Evolutionary conservation across 352 stramenopile species (phyloP).

Genomic region (Globisporangium nodosum): DNA sequence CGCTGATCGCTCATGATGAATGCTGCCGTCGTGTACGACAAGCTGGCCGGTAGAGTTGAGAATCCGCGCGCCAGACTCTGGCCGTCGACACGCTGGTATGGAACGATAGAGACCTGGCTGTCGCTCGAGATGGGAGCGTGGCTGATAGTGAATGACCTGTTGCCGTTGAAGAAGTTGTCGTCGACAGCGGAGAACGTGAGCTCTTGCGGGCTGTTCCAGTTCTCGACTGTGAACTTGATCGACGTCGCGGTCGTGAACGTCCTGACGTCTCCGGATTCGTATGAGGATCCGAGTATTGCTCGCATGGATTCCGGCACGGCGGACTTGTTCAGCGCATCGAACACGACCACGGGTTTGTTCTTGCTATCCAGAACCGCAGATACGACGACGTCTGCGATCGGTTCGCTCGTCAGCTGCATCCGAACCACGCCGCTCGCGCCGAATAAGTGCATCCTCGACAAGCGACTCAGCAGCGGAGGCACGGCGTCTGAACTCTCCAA

Average conservation of each 20-base stretch:
- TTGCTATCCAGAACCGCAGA: conserved; percentile 21
- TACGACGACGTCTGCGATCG: conserved; percentile 37
- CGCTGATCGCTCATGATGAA: conserved; percentile 37
- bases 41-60: conserved; percentile 11
- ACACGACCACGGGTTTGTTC: conserved; percentile 27
- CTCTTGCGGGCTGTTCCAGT: conserved; percentile 47
- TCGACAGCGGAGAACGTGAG: conserved; percentile 54
- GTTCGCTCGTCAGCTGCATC: conserved; percentile 53
- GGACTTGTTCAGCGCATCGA: conserved; percentile 32
- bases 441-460: conserved; percentile 56
- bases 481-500: conserved; percentile 26
- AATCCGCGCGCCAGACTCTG: conserved; percentile 18
- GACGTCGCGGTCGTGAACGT: conserved; percentile 32
- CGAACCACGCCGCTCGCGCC: conserved; percentile 23
- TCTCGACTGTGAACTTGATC: conserved; percentile 46
- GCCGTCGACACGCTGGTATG: conserved; percentile 23
- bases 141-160: conserved; percentile 38
- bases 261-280: conserved; percentile 30
- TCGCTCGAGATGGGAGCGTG: conserved; percentile 28
- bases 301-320: conserved; percentile 10
- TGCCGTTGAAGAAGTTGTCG: conserved; percentile 53
- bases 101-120: conserved; percentile 12
- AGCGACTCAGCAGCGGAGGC: conserved; percentile 22
- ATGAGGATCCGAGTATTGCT: conserved; percentile 26
- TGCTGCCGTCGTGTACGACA: conserved; percentile 33